Evolutionary conservation across 495 filamentous ascomycete species (phyloP).

Genomic region (Venustampulla echinocandica): DNA sequence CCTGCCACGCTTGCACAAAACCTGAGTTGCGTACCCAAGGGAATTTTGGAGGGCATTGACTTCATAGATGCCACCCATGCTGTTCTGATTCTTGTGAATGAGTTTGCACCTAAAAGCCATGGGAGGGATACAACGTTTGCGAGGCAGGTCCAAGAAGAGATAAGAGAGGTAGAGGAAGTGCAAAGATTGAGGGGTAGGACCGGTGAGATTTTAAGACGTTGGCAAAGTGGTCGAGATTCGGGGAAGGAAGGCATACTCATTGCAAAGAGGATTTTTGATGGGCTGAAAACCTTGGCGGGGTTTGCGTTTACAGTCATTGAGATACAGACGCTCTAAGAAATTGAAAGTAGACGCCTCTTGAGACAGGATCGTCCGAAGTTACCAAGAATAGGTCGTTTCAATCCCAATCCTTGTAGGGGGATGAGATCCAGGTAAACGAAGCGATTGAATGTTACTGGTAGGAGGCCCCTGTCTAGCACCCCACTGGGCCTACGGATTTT

Average conservation of each 20-base stretch:
- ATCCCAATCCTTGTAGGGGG: too few relatives aligned
- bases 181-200: not conserved
- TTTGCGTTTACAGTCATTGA: not conserved
- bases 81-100: not conserved
- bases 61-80: slow-evolving; percentile 5
- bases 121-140: slow-evolving; percentile 3
- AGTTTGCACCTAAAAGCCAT: not conserved
- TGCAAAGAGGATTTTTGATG: not conserved
- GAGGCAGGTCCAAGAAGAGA: slow-evolving; percentile 1
- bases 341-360: too few relatives aligned
- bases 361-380: too few relatives aligned
- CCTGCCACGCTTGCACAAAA: not conserved
- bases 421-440: too few relatives aligned
- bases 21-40: not conserved
- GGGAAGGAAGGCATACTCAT: not conserved
- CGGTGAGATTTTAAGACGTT: not conserved
- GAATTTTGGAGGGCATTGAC: slow-evolving; percentile 1
- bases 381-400: too few relatives aligned
- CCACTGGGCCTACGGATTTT: too few relatives aligned
- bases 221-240: not conserved
- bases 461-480: too few relatives aligned
- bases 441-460: too few relatives aligned
- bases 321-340: not conserved
- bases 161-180: slow-evolving; percentile 5
- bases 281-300: not conserved